These are phyloP conservation scores for Curvularia verruculosa DNA, from an alignment of 2,329 filamentous ascomycete genomes.

Conservation along the genomic window DNA sequence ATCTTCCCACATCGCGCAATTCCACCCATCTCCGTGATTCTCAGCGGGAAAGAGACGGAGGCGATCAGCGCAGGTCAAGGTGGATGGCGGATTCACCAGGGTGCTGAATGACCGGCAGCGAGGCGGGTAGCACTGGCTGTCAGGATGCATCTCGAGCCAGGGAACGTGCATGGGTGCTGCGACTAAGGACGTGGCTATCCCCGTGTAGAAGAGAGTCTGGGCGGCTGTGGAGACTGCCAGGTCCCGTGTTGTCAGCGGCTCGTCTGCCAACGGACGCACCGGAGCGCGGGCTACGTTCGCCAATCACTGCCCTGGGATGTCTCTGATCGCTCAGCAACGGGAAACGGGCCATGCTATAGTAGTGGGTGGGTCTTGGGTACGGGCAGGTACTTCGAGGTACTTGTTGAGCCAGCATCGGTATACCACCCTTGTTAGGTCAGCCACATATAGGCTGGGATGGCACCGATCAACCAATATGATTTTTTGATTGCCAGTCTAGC, in stretches of 20 bases:
- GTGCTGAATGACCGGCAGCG: slow-evolving; percentile 42
- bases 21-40: slow-evolving; percentile 33
- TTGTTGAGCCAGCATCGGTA: slow-evolving; percentile 44
- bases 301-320: slow-evolving; percentile 38
- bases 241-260: slow-evolving; percentile 37
- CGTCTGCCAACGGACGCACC: slow-evolving; percentile 33
- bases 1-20: slow-evolving; percentile 29
- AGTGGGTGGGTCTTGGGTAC: slow-evolving; percentile 34
- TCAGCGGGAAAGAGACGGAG: slow-evolving; percentile 23
- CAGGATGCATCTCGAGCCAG: slow-evolving; percentile 25
- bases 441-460: slow-evolving; percentile 40
- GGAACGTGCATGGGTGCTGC: slow-evolving; percentile 22
- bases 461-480: slow-evolving; percentile 48
- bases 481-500: slow-evolving; percentile 46
- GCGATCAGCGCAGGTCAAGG: slow-evolving; percentile 36
- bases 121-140: slow-evolving; percentile 34
- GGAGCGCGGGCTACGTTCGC: slow-evolving; percentile 29
- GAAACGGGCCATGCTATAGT: slow-evolving; percentile 21
- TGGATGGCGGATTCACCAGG: slow-evolving; percentile 31
- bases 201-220: slow-evolving; percentile 27
- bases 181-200: slow-evolving; percentile 18
- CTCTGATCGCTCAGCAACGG: slow-evolving; percentile 39
- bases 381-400: slow-evolving; percentile 36
- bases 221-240: slow-evolving; percentile 28
- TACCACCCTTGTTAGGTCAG: slow-evolving; percentile 30